Base-by-base conservation (phyloP, 148 eudicot species). In the Amaranthus palmeri region DNA sequence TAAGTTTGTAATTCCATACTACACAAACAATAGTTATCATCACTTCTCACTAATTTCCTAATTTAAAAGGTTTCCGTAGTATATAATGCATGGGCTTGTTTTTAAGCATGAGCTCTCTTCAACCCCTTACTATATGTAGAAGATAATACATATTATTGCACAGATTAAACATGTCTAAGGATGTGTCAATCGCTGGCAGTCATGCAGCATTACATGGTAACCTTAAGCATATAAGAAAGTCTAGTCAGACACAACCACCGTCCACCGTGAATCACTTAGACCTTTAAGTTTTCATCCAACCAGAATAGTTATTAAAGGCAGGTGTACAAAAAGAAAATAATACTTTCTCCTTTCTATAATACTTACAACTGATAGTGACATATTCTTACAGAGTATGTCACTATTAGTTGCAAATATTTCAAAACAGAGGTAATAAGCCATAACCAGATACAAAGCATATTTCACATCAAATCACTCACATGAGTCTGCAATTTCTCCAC, bases 401-500 rank as follows among this genome's bases (percentile, higher is more conserved):
- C 36, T 25, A 25, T 25, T 25, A 25, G 36, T 25, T 25, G 36
- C 36, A 25, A 25, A 25, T 25, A 25, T 25, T 25, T 25, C 36
- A 25, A 25, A 25, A 25, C 36, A 25, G 36, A 25, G 36, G 36
- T 25, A 25, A 25, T 25, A 25, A 71, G 47, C 4, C 46, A 54
- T 12, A 54, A 51, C 69, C 45, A 8, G 10, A 11, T 54, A 41
- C 41, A 56, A 62, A 52, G 17, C 43, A 61, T 44, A 60, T 14
- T 73, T 25, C 36, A 63, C 69, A 61, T 69, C 56, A 63, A 53
- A 45, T 15, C 53, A 86, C 92, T 64, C 87, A 95, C 99, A 84
- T 95, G 73, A 95, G 97, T 80, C 90, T 90, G 86, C 88, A 92
- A 68, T 95, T 95, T 83, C 90, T 89, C 99, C 99, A 95, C 99